Conservation (phyloP, 306 rosid species). For the Cucumis hystrix region DNA sequence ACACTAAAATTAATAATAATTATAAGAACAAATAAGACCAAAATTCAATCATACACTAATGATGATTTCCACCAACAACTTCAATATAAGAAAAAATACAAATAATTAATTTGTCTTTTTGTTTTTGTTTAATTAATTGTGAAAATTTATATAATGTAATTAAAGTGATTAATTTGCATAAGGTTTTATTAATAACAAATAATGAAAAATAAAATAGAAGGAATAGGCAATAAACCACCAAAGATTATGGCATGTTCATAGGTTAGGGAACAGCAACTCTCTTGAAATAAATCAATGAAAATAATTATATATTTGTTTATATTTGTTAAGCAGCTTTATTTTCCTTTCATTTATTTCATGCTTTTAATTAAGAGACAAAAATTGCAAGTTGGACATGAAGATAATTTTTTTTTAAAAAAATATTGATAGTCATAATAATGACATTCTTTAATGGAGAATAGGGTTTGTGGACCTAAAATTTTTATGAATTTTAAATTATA, state of each 20-base stretch:
- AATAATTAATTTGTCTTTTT: not conserved
- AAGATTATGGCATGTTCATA: conserved; percentile 1
- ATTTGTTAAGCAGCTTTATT: conserved; percentile 6
- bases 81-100: not conserved
- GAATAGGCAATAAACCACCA: too few species aligned
- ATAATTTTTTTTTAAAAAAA: not conserved
- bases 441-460: not conserved
- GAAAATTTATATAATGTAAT: not conserved
- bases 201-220: not conserved
- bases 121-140: not conserved
- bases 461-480: not conserved
- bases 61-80: not conserved
- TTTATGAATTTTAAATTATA: not conserved
- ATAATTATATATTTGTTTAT: not conserved
- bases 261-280: conserved; percentile 15
- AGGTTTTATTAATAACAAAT: not conserved
- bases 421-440: not conserved
- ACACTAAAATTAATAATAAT: not conserved
- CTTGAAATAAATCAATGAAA: conserved; percentile 1
- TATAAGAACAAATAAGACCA: not conserved
- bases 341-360: not conserved
- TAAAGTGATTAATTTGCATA: not conserved
- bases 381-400: not conserved
- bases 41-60: conserved; percentile 1
- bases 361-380: not conserved